A percentile compares a stretch with the other conserved stretches of the same genome.
Conservation (phyloP, 306 rosid species). For the Vigna radiata region DNA sequence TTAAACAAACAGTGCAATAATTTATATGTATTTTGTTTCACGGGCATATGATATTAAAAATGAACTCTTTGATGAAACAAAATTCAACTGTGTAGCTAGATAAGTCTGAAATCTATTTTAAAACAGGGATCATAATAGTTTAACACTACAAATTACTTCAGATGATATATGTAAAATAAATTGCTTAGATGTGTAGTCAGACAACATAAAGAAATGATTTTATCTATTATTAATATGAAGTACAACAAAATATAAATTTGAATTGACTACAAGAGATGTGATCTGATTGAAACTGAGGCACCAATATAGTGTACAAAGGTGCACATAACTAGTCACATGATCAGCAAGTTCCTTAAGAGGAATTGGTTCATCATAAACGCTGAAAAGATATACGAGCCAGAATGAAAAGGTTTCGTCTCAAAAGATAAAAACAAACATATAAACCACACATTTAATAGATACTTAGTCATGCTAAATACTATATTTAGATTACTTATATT, state of each 20-base stretch:
- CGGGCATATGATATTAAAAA: too few species aligned
- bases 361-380: conserved; percentile 84
- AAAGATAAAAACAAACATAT: conserved; percentile 34
- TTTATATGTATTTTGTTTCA: too few species aligned
- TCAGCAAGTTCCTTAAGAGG: conserved; percentile 97
- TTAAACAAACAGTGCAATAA: too few species aligned
- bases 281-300: conserved; percentile 81
- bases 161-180: too few species aligned
- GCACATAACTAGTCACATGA: conserved; percentile 96
- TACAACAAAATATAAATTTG: conserved; percentile 33
- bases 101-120: too few species aligned
- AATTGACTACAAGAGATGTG: conserved; percentile 21
- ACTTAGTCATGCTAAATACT: conserved; percentile 1
- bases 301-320: conserved; percentile 96
- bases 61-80: too few species aligned
- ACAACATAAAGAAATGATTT: too few species aligned
- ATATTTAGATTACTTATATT: background rate
- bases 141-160: too few species aligned
- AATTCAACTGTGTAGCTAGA: too few species aligned
- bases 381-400: conserved; percentile 47
- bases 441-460: conserved; percentile 6
- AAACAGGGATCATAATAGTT: too few species aligned
- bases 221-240: conserved; percentile 31
- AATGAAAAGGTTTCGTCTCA: conserved; percentile 37
- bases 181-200: too few species aligned